Evolutionary conservation across 768 basidiomycete genomes (phyloP).

Genomic region (Phaeolepiota aurea): DNA sequence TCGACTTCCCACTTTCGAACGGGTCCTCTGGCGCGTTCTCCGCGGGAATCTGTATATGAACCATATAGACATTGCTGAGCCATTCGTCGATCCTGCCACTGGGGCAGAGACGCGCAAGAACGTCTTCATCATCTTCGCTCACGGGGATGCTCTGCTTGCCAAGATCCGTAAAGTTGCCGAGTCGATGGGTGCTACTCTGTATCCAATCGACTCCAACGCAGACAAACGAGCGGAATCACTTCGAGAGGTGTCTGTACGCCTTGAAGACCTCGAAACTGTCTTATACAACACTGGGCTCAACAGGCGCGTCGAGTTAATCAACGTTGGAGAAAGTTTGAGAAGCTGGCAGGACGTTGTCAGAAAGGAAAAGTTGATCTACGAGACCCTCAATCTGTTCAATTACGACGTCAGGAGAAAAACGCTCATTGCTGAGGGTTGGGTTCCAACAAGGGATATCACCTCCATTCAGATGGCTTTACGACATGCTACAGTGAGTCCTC

Average conservation of each 20-base stretch:
- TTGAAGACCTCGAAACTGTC: constrained; percentile 87
- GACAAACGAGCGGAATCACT: constrained; percentile 90
- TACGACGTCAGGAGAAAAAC: constrained; percentile 93
- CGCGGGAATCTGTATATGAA: constrained; percentile 99
- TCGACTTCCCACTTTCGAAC: constrained; percentile 89
- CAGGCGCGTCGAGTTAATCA: constrained; percentile 74
- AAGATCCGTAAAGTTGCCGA: constrained; percentile 98
- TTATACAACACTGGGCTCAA: constrained; percentile 84
- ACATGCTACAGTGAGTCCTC: constrained; percentile 65
- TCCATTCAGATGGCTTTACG: constrained; percentile 81
- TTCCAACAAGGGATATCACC: constrained; percentile 86
- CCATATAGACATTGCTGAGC: constrained; percentile 88
- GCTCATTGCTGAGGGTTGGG: constrained; percentile 96
- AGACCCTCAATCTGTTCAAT: constrained; percentile 92
- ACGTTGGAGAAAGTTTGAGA: constrained; percentile 75
- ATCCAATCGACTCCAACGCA: constrained; percentile 91
- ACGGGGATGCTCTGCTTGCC: constrained; percentile 83
- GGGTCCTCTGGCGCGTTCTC: constrained; percentile 95
- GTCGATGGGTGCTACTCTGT: constrained; percentile 97
- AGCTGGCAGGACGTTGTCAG: constrained; percentile 92
- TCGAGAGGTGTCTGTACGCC: constrained; percentile 76
- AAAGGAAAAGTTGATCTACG: constrained; percentile 95
- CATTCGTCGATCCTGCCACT: constrained; percentile 82
- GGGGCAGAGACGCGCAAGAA: constrained; percentile 88
- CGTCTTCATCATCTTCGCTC: constrained; percentile 99